Evolutionary conservation across 495 filamentous ascomycete species (phyloP), one percentile per base, ranked within the genome.

Genomic region (Aspergillus coremiiformis): DNA sequence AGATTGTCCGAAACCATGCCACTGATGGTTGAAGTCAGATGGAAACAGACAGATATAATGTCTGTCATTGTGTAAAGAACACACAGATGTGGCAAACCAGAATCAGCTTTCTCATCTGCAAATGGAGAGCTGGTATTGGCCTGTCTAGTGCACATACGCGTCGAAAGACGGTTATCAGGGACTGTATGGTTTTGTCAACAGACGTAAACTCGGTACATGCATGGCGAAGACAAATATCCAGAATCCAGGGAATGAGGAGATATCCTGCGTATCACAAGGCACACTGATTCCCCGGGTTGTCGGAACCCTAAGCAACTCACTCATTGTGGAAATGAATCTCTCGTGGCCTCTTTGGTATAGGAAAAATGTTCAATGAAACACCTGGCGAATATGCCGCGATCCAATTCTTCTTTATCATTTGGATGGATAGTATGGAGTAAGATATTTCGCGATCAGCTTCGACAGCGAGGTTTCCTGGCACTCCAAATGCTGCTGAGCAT

Each of bases 401-500:
- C 52, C 35, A 58, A 26, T 33, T 26, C 24, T 44, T 11, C 27
- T 15, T 17, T 14, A 58, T 9, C 3, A 41, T 12, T 21, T 44
- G 23, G n/a, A 27, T 46, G 55, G 39, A 0, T 45, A 12, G 20
- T 42, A 45, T 5, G 56, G 54, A 12, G 60, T 0, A 19, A 56
- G 19, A 24, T 51, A 45, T 32, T 37, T 58, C 0, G 35, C 54
- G 10, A 56, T 29, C 12, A 55, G 23, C 20, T 52, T 57, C 39
- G 61, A 19, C 1, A 52, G 6, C 5, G 55, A 50, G 1, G 58
- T 56, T 11, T 60, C 61, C 47, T 54, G 43, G 30, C 44, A 53
- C 26, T 64, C 61, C 3, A 61, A 1, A n/a, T 53, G 52, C 33
- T 64, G 61, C 22, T 51, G 55, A 0, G 21, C 9, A 44, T 61